Conservation (phyloP, 148 eudicot species). For the Pharnaceum exiguum region DNA sequence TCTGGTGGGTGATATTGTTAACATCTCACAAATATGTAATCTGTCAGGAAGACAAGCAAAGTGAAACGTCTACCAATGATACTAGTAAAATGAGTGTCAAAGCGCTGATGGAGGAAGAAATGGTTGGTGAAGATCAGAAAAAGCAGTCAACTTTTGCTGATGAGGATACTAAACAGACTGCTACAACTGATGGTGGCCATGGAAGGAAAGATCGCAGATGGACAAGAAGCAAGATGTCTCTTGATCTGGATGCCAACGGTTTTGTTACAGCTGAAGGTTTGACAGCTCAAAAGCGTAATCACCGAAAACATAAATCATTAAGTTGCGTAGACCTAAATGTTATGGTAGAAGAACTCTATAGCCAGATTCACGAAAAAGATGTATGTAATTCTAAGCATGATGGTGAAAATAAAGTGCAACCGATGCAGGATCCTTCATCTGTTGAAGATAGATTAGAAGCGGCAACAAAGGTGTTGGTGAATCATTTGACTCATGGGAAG, state of each 20-base stretch:
- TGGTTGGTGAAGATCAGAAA: constrained; percentile 48
- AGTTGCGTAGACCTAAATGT: constrained; percentile 43
- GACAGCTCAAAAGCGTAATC: constrained; percentile 22
- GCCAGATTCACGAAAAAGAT: constrained; percentile 35
- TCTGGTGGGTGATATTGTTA: neutral
- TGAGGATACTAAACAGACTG: constrained; percentile 21
- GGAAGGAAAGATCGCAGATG: constrained; percentile 31
- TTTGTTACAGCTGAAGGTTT: constrained; percentile 25
- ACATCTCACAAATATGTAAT: constrained; percentile 8
- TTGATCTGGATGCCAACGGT: constrained; percentile 38
- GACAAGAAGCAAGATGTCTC: constrained; percentile 35
- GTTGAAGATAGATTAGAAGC: constrained; percentile 50
- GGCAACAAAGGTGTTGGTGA: constrained; percentile 63
- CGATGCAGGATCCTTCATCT: constrained; percentile 20
- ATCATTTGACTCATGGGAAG: constrained; percentile 36
- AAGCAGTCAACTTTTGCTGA: constrained; percentile 17
- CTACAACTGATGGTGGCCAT: constrained; percentile 18
- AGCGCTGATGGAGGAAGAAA: constrained; percentile 91
- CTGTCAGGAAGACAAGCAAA: constrained; percentile 40
- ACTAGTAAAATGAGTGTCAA: constrained; percentile 62
- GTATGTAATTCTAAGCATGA: constrained; percentile 15
- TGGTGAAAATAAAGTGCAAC: constrained; percentile 17
- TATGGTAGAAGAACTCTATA: constrained; percentile 51
- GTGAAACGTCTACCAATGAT: constrained; percentile 32
- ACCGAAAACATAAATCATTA: constrained; percentile 36